Percentiles rank a stretch among this genome's conserved stretches.
Evolutionary conservation across 768 basidiomycete genomes (phyloP).

Genomic region (Russula sp.): DNA sequence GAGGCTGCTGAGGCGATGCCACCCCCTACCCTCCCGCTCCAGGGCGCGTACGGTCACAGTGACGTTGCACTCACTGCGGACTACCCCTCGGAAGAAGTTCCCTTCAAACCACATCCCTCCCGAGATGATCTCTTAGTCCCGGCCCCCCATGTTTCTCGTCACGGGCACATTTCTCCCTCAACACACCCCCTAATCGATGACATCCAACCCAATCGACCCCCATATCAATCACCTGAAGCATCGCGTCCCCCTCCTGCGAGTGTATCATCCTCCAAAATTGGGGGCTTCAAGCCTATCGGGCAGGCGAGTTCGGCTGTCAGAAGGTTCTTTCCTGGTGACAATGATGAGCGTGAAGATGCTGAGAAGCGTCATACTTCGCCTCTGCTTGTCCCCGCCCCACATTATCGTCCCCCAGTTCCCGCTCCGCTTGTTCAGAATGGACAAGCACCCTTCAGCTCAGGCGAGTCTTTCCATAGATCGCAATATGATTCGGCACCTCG

Average conservation of each 20-base stretch:
- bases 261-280: conserved; percentile 30
- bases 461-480: conserved; percentile 13
- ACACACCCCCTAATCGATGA: neutral
- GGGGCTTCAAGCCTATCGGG: conserved; percentile 65
- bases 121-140: conserved; percentile 9
- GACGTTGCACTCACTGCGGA: neutral
- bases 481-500: conserved; percentile 15
- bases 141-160: conserved; percentile 4
- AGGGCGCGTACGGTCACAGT: neutral
- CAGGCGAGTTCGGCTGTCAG: conserved; percentile 50
- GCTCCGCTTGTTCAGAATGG: conserved; percentile 17
- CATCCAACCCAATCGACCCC: conserved; percentile 8
- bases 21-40: conserved; percentile 16
- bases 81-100: conserved; percentile 2
- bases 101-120: neutral
- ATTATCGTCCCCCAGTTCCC: conserved; percentile 16
- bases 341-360: conserved; percentile 42
- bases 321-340: conserved; percentile 78
- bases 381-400: conserved; percentile 11
- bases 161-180: conserved; percentile 3
- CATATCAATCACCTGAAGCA: conserved; percentile 3
- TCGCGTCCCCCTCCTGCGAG: conserved; percentile 1
- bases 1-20: conserved; percentile 17
- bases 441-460: neutral
- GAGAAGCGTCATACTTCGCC: conserved; percentile 15